A percentile compares a stretch with the other conserved stretches of the same genome.
Conservation (phyloP, 2,329 filamentous ascomycete genomes). For the Colletotrichum liaoningense region DNA sequence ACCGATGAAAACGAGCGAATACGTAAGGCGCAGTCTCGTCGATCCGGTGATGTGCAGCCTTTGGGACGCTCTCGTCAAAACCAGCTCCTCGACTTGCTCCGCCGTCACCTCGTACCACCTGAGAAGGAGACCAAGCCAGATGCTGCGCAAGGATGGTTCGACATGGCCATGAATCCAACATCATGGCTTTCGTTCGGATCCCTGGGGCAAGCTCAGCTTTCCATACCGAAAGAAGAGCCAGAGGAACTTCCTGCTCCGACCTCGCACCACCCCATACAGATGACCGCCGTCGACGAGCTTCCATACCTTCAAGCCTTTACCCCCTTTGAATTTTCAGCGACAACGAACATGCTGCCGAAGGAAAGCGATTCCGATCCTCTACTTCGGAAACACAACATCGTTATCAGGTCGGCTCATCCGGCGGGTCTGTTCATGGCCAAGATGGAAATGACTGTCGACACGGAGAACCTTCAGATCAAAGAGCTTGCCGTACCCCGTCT, state of each 20-base stretch:
- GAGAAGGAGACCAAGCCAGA: slow-evolving; percentile 44
- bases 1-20: slow-evolving; percentile 69
- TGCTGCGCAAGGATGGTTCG: slow-evolving; percentile 55
- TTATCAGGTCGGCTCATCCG: slow-evolving; percentile 56
- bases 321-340: slow-evolving; percentile 71
- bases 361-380: slow-evolving; percentile 44
- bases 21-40: slow-evolving; percentile 52
- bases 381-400: slow-evolving; percentile 68
- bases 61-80: slow-evolving; percentile 48
- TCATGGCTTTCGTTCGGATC: slow-evolving; percentile 64
- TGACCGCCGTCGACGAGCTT: slow-evolving; percentile 73
- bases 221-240: slow-evolving; percentile 39
- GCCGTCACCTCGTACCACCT: slow-evolving; percentile 53
- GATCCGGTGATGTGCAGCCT: slow-evolving; percentile 42
- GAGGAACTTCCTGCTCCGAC: slow-evolving; percentile 54
- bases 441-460: slow-evolving; percentile 69
- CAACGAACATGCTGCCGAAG: slow-evolving; percentile 57
- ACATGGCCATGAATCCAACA: slow-evolving; percentile 62
- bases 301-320: slow-evolving; percentile 80
- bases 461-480: slow-evolving; percentile 61
- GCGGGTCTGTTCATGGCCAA: slow-evolving; percentile 68
- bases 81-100: slow-evolving; percentile 54
- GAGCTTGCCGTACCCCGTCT: slow-evolving; percentile 65
- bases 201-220: slow-evolving; percentile 41
- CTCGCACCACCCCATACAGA: slow-evolving; percentile 73